Evolutionary conservation across 2,329 filamentous ascomycete genomes (phyloP).

Genomic region (Basipetospora sp.): DNA sequence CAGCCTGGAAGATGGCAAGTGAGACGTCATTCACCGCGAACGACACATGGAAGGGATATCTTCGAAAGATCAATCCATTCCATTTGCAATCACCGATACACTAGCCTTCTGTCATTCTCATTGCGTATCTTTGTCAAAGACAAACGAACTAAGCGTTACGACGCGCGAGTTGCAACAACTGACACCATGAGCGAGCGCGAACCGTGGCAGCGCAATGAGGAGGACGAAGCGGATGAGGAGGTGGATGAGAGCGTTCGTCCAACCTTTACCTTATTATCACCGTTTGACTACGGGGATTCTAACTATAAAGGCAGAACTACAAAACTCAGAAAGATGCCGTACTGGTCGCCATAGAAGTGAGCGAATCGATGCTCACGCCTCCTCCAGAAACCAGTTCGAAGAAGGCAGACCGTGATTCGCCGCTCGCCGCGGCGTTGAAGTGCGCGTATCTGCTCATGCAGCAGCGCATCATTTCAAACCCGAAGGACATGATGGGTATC

Average conservation of each 20-base stretch:
- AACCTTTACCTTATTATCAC: too few relatives aligned
- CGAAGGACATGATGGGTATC: constrained; percentile 93
- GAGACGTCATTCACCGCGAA: too few relatives aligned
- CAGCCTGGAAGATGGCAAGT: too few relatives aligned
- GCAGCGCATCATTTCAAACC: constrained; percentile 92
- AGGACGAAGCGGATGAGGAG: constrained; percentile 46
- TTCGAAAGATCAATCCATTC: too few relatives aligned
- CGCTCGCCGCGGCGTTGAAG: constrained; percentile 72
- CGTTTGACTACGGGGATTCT: constrained; percentile 4
- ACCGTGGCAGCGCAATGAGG: constrained; percentile 10
- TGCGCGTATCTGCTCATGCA: constrained; percentile 93
- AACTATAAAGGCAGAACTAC: constrained; percentile 47
- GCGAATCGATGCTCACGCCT: constrained; percentile 64
- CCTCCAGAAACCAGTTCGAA: constrained; percentile 53
- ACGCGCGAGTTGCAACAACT: too few relatives aligned
- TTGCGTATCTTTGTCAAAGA: too few relatives aligned
- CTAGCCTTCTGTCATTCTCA: too few relatives aligned
- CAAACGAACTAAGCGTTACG: too few relatives aligned
- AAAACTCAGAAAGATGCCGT: constrained; percentile 93
- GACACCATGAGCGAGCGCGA: constrained; percentile 2
- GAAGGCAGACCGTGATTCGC: constrained; percentile 64
- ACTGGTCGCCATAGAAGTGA: constrained; percentile 89
- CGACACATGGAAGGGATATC: too few relatives aligned
- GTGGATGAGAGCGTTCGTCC: constrained; percentile 46
- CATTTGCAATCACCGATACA: too few relatives aligned